These are phyloP conservation scores for Melampsora americana DNA, from an alignment of 1,284 basidiomycete species.

Conservation along the genomic window DNA sequence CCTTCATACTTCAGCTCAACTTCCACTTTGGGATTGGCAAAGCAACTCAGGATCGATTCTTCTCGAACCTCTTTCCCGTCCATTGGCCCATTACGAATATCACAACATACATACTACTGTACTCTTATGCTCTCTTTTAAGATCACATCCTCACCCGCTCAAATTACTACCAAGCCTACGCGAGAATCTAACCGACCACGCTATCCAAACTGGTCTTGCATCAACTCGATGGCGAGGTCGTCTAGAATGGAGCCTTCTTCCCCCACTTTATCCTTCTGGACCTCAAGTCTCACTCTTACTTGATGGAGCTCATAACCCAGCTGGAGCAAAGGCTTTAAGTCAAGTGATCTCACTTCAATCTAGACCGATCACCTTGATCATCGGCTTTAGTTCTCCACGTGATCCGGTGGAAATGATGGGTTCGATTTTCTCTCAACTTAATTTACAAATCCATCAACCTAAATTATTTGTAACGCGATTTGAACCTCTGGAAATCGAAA, in stretches of 20 bases:
- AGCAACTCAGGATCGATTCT: neutral
- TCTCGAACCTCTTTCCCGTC: neutral
- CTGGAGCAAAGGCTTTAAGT: constrained; percentile 69
- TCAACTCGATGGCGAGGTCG: constrained; percentile 74
- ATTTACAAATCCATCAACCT: neutral
- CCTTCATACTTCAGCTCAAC: neutral
- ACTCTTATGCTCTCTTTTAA: constrained; percentile 65
- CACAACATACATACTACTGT: constrained; percentile 59
- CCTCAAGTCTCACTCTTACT: constrained; percentile 60
- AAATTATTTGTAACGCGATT: neutral
- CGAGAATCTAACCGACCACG: constrained; percentile 57
- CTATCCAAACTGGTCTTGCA: constrained; percentile 64
- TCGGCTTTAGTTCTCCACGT: constrained; percentile 17
- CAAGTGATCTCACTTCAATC: neutral
- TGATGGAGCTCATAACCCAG: constrained; percentile 94
- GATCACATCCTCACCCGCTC: constrained; percentile 57
- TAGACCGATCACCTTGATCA: constrained; percentile 21
- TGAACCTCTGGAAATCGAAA: neutral
- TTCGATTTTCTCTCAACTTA: neutral
- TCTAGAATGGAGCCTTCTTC: constrained; percentile 66
- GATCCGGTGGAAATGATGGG: constrained; percentile 11
- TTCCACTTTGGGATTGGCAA: neutral
- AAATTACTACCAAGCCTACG: constrained; percentile 45
- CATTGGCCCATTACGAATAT: neutral
- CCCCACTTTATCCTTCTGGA: neutral